A percentile compares a stretch with the other conserved stretches of the same genome.
Evolutionary conservation across 306 rosid genomes (phyloP).

Genomic region (Inga oerstediana): DNA sequence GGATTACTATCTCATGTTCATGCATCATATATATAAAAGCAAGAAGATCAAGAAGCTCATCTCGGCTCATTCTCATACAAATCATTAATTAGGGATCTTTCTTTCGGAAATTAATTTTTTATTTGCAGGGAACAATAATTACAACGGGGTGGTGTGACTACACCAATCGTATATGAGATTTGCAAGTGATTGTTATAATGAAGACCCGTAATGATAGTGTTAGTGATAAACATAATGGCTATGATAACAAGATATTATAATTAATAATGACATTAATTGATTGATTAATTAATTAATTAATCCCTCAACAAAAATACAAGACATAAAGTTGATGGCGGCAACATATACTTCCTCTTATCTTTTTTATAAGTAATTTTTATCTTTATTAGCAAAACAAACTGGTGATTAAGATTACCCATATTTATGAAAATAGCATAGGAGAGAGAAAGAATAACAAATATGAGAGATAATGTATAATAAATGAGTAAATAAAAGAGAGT

Average conservation of each 20-base stretch:
- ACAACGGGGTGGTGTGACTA: background rate
- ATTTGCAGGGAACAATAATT: background rate
- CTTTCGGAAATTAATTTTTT: background rate
- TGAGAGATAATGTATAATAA: too few relatives aligned
- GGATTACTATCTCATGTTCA: background rate
- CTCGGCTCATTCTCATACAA: background rate
- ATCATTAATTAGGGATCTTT: background rate
- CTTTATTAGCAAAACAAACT: too few relatives aligned
- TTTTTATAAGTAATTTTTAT: too few relatives aligned
- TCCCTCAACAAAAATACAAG: background rate
- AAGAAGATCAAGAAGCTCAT: background rate
- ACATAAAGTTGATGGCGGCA: background rate
- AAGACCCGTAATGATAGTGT: slow-evolving; percentile 14
- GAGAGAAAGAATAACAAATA: too few relatives aligned
- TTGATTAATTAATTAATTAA: background rate
- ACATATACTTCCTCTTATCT: background rate
- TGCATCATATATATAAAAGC: background rate
- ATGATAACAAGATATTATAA: slow-evolving; percentile 16
- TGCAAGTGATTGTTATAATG: slow-evolving; percentile 11
- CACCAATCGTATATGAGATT: slow-evolving; percentile 1
- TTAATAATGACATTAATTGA: background rate
- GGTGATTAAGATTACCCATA: too few relatives aligned
- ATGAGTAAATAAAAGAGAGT: too few relatives aligned
- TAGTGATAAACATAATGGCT: slow-evolving; percentile 18
- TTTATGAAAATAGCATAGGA: too few relatives aligned